These are phyloP conservation scores for Thelephora aurantiotincta DNA, from an alignment of 768 basidiomycete genomes.

Conservation along the genomic window DNA sequence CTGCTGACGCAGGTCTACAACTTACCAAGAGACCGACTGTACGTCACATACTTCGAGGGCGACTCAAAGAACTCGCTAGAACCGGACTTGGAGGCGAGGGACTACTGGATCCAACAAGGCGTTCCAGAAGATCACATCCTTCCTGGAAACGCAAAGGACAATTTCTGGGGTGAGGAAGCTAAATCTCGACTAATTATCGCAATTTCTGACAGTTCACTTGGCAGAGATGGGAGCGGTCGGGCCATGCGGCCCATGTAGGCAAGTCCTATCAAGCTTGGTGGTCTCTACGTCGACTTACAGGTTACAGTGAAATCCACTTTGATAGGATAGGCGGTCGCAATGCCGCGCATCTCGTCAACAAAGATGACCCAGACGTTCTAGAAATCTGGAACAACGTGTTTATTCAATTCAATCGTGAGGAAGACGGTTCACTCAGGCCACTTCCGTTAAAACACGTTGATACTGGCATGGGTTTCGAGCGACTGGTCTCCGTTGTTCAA, in stretches of 20 bases:
- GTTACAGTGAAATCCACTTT: conserved; percentile 78
- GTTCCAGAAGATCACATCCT: conserved; percentile 83
- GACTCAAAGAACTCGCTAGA: conserved; percentile 75
- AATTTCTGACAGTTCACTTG: neutral
- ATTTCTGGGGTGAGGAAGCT: conserved; percentile 82
- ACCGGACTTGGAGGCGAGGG: conserved; percentile 78
- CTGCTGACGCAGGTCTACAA: conserved; percentile 82
- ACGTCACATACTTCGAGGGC: conserved; percentile 97
- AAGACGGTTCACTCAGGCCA: conserved; percentile 61
- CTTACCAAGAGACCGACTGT: conserved; percentile 80
- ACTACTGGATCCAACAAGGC: conserved; percentile 82
- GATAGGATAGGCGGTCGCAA: conserved; percentile 98
- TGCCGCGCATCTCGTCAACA: conserved; percentile 84
- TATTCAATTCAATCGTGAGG: conserved; percentile 96
- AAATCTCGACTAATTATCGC: conserved; percentile 2
- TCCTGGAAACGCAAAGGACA: conserved; percentile 91
- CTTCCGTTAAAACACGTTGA: conserved; percentile 94
- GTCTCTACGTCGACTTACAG: neutral
- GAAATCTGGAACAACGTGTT: conserved; percentile 99
- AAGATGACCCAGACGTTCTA: conserved; percentile 92
- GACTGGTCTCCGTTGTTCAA: conserved; percentile 88
- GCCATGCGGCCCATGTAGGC: conserved; percentile 95
- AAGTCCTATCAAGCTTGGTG: conserved; percentile 6
- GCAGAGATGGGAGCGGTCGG: conserved; percentile 97
- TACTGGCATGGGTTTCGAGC: conserved; percentile 99